Evolutionary conservation across 2,329 filamentous ascomycete genomes (phyloP).

Genomic region (Fusarium incarnatum): DNA sequence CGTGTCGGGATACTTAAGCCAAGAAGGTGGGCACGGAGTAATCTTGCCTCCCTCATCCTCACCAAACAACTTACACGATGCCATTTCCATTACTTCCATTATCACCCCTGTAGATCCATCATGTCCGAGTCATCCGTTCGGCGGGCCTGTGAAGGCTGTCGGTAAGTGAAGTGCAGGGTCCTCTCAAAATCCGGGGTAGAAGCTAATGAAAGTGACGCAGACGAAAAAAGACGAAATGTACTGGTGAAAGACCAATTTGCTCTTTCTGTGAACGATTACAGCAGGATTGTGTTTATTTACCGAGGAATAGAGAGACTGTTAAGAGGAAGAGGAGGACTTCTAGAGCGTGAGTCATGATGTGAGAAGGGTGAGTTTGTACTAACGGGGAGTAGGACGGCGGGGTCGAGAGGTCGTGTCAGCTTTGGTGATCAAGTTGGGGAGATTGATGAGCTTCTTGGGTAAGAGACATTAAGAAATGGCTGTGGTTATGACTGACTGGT

Average conservation of each 20-base stretch:
- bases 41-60: neutral
- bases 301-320: conserved; percentile 21
- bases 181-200: neutral
- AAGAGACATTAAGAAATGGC: rapidly evolving
- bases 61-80: neutral
- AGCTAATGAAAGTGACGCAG: neutral
- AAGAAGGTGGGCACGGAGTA: conserved; percentile 27
- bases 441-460: conserved; percentile 25
- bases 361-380: neutral
- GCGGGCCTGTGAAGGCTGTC: conserved; percentile 31
- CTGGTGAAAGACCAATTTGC: conserved; percentile 35
- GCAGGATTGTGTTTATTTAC: conserved; percentile 33
- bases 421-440: conserved; percentile 10
- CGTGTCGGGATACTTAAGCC: neutral
- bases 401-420: conserved; percentile 3
- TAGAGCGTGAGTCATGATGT: conserved; percentile 12
- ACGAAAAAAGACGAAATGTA: conserved; percentile 42
- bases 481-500: neutral
- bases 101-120: neutral
- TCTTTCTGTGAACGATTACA: conserved; percentile 39
- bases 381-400: neutral
- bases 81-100: too few species aligned
- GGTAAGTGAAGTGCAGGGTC: conserved; percentile 31
- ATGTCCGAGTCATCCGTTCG: conserved; percentile 31
- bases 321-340: conserved; percentile 25